Evolutionary conservation across 805 yeast genomes (phyloP).

Genomic region (Starmerella powellii): DNA sequence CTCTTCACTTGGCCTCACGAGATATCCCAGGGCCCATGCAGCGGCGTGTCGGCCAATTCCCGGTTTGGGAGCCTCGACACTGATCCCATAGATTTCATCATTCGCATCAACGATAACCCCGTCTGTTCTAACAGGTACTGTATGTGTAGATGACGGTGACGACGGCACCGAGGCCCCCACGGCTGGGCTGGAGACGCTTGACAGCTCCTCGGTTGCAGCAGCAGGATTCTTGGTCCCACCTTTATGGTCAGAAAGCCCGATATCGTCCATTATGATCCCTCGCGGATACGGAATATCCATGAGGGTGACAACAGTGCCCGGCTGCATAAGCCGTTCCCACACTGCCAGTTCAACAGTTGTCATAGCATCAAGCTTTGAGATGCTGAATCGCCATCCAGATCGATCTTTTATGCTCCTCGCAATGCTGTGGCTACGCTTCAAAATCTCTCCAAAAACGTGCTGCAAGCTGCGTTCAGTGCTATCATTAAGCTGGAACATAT

Average conservation of each 20-base stretch:
- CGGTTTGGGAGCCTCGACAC: conserved; percentile 12
- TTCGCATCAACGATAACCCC: conserved; percentile 14
- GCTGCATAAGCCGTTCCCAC: conserved; percentile 23
- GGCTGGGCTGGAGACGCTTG: background rate
- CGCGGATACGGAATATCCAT: conserved; percentile 19
- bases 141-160: background rate
- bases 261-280: conserved; percentile 7
- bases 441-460: conserved; percentile 17
- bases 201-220: no score
- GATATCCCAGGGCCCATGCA: conserved; percentile 18
- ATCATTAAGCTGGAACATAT: conserved; percentile 34
- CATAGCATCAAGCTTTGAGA: conserved; percentile 30
- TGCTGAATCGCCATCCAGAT: conserved; percentile 28
- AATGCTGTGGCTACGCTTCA: conserved; percentile 13
- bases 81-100: conserved; percentile 16
- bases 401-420: conserved; percentile 6
- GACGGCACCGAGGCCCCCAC: background rate
- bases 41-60: conserved; percentile 11
- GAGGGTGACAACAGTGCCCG: conserved; percentile 1
- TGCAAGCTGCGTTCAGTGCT: conserved; percentile 12
- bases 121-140: background rate
- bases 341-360: conserved; percentile 26
- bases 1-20: conserved; percentile 14
- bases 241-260: background rate
- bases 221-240: background rate